Base-by-base conservation (phyloP, 2,329 filamentous ascomycete species). In the Endoconidiophora laricicola region DNA sequence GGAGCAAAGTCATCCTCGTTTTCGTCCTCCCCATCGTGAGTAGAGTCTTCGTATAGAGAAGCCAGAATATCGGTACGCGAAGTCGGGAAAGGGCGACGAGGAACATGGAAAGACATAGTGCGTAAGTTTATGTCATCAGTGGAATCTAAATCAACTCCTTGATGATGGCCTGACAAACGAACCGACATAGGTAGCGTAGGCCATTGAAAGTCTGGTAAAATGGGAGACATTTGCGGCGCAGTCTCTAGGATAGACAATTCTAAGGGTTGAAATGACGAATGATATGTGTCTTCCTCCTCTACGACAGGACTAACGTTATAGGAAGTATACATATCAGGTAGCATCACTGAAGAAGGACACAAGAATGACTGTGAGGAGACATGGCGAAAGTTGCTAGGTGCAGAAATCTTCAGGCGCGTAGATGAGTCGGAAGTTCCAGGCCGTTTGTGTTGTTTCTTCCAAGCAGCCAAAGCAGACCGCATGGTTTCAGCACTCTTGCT, bases 301-400 rank as follows among this genome's bases (percentile, higher is more conserved):
- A 38, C 22, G 4, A 18, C 33, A 12, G 37, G 24, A 36, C 37
- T 29, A 16, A 16, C 37, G 23, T 47, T 29, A 20, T 39, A 39
- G 26, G 20, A 24, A 38, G 44, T 16, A 6, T 24, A n/a, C 14
- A 52, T 18, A 22, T 22, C 24, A 18, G 26, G 20, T 16, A 38
- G 37, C 16, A 24, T 49, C 6, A 20, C 18, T 0, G 37, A 56
- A 57, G 44, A 61, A 60, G 10, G 29, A 33, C 12, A 33, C 29
- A 33, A 60, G 26, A 44, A 47, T 5, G 51, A 53, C 44, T 49
- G 51, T 14, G 51, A 46, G 7, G 46, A 45, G 23, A 53, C 51
- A 63, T 80, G 77, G 44, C 71, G 72, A 57, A 81, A 81, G 60
- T 80, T 67, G 44, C 70, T 70, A 3, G 77, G 77, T 18, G 66